Evolutionary conservation across 1,284 basidiomycete species (phyloP).

Genomic region (Marasmius sp.): DNA sequence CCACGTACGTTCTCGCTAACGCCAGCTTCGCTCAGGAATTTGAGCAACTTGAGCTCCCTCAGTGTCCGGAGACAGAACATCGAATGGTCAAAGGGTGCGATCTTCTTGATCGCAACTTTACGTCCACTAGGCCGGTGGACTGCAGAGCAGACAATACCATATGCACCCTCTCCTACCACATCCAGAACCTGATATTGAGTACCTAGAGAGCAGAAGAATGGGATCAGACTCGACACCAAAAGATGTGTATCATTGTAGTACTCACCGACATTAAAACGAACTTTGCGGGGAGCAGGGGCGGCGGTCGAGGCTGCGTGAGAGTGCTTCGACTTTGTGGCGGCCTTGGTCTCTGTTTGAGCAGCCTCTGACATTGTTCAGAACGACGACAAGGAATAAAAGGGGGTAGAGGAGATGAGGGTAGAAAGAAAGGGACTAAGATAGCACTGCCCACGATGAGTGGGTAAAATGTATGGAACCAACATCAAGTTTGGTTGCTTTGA

Average conservation of each 20-base stretch:
- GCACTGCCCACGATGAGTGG: no score
- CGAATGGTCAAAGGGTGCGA: constrained; percentile 89
- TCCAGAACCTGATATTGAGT: constrained; percentile 87
- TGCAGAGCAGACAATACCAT: constrained; percentile 88
- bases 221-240: not conserved
- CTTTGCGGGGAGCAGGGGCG: constrained; percentile 77
- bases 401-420: not conserved
- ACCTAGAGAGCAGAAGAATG: constrained; percentile 39
- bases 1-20: constrained; percentile 88
- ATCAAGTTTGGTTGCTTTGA: no score
- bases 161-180: constrained; percentile 87
- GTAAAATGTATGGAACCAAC: no score
- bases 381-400: not conserved
- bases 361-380: constrained; percentile 12
- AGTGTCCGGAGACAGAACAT: constrained; percentile 89
- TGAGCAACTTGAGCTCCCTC: constrained; percentile 85
- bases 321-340: constrained; percentile 56
- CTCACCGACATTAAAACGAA: constrained; percentile 91
- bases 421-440: not conserved
- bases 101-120: constrained; percentile 90
- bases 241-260: constrained; percentile 15
- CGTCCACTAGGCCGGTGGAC: constrained; percentile 78
- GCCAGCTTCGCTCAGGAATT: constrained; percentile 87
- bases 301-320: constrained; percentile 60
- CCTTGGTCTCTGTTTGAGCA: constrained; percentile 10